Evolutionary conservation across 805 yeast genomes (phyloP), one percentile per base, ranked within the genome.

Genomic region (Debaryomyces tyrocola): DNA sequence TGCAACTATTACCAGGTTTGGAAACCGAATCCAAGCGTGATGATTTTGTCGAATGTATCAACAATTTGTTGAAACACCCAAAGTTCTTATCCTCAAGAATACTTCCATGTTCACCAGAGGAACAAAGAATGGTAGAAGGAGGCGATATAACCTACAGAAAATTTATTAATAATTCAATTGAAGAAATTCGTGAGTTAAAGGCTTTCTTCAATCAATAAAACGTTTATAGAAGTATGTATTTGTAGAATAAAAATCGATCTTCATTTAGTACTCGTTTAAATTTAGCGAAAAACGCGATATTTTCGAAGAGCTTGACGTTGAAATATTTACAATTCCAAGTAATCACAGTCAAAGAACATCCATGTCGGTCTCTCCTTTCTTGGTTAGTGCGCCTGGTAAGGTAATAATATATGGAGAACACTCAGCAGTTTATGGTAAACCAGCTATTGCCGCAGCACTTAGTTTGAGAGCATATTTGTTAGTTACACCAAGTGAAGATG

Each of bases 321-420:
- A 24, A 24, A 6, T 24, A 24, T 24, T 24, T 24, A 2, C 10
- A 24, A 24, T 33, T 33, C 15, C 35, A 33, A 29, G 12, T 34
- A 34, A 14, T 15, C 20, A 18, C 20, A 9, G 8, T 35, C 38
- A 2, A 35, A 15, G 20, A 35, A 20, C 29, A 33, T n/a, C 14
- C 15, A 45, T 41, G 45, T 20, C 46, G 8, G 28, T 20, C n/a
- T 2, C 40, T 21, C 87, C 90, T 15, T 89, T 91, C 63, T 67
- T 82, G 42, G 88, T 90, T 1, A 87, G 96, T 44, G 94, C 99
- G 0, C 99, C 99, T 0, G 99, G 99, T 4, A 94, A 94, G 60
- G 96, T 90, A 38, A 94, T 94, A 56, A 75, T 94, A 31, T 94
- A 91, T 64, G 99, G 99, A 18, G 99, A 94, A 62, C 99, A 94